Percentiles rank a stretch among this genome's conserved stretches.
phyloP scores from a whole-genome alignment of 805 yeast genomes.

The Candida arabinofermentans region DNA sequence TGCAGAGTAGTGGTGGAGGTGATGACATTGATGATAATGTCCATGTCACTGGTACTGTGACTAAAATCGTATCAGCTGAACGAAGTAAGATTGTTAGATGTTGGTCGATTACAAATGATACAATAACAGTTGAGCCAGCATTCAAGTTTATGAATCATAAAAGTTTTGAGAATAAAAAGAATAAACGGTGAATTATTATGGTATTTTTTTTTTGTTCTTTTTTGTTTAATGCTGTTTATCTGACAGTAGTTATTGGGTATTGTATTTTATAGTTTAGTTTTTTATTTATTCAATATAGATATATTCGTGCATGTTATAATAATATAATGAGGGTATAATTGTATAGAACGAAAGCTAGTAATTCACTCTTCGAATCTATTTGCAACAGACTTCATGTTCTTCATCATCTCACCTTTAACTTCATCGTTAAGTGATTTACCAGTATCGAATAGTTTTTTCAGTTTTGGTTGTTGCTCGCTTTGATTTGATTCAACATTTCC shows the following conservation, averaged over 20 bases:
- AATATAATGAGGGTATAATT: too few relatives aligned
- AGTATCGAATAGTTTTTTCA: constrained; percentile 20
- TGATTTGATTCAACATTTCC: not conserved
- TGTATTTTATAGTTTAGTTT: too few relatives aligned
- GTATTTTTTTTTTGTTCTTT: not conserved
- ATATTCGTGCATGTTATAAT: not conserved
- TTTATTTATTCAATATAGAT: too few relatives aligned
- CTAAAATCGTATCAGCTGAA: too few relatives aligned
- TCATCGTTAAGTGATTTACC: constrained; percentile 24
- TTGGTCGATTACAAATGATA: constrained; percentile 23
- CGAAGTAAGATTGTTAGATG: constrained; percentile 2
- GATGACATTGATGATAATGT: not conserved
- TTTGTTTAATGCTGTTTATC: too few relatives aligned
- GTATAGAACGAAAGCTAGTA: too few relatives aligned
- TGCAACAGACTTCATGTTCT: constrained; percentile 10
- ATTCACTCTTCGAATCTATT: constrained; percentile 14
- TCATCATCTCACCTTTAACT: constrained; percentile 22
- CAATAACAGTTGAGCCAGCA: constrained; percentile 16
- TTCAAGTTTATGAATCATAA: constrained; percentile 34
- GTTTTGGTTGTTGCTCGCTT: not conserved
- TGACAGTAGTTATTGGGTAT: too few relatives aligned
- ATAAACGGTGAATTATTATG: constrained; percentile 12
- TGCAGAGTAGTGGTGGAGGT: not conserved
- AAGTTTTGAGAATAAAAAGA: constrained; percentile 34
- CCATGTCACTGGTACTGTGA: not conserved